Percentiles rank a stretch among this genome's conserved stretches.
Evolutionary conservation across 1,284 basidiomycete genomes (phyloP).

Genomic region (Ustilago loliicola): DNA sequence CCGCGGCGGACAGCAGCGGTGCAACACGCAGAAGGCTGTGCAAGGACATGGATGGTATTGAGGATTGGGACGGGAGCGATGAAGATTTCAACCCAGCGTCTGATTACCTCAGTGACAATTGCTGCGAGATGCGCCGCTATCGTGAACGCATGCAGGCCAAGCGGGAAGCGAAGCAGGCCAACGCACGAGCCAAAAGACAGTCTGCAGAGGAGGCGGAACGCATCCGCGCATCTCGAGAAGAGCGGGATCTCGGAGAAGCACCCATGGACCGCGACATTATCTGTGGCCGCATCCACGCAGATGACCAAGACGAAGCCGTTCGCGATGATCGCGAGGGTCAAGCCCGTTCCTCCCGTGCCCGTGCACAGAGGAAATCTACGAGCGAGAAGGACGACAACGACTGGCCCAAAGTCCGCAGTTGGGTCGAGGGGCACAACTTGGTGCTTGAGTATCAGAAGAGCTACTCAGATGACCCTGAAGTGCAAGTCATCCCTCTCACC

Average conservation of each 20-base stretch:
- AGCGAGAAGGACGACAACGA: slow-evolving; percentile 26
- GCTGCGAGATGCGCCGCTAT: slow-evolving; percentile 60
- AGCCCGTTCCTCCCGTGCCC: slow-evolving; percentile 9
- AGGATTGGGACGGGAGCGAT: slow-evolving; percentile 57
- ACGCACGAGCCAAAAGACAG: slow-evolving; percentile 24
- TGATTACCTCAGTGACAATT: slow-evolving; percentile 68
- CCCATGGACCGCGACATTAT: slow-evolving; percentile 58
- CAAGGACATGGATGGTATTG: slow-evolving; percentile 54
- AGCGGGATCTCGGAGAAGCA: slow-evolving; percentile 56
- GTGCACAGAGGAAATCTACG: background rate
- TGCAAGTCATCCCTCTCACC: slow-evolving; percentile 60
- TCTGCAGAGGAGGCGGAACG: slow-evolving; percentile 23
- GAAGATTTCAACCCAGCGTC: slow-evolving; percentile 55
- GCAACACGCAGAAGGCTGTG: slow-evolving; percentile 14
- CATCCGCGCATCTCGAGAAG: slow-evolving; percentile 33
- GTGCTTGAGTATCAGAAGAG: slow-evolving; percentile 64
- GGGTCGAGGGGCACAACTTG: slow-evolving; percentile 67
- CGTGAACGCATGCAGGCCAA: slow-evolving; percentile 37
- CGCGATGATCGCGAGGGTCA: slow-evolving; percentile 45
- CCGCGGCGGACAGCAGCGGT: slow-evolving; percentile 18
- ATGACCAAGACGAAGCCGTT: slow-evolving; percentile 51
- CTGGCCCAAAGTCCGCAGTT: slow-evolving; percentile 60
- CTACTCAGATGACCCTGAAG: slow-evolving; percentile 56
- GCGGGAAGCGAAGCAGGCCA: slow-evolving; percentile 23
- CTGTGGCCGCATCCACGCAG: slow-evolving; percentile 29